phyloP scores from a whole-genome alignment of 1,284 basidiomycete genomes.

The Waitea zeae region DNA sequence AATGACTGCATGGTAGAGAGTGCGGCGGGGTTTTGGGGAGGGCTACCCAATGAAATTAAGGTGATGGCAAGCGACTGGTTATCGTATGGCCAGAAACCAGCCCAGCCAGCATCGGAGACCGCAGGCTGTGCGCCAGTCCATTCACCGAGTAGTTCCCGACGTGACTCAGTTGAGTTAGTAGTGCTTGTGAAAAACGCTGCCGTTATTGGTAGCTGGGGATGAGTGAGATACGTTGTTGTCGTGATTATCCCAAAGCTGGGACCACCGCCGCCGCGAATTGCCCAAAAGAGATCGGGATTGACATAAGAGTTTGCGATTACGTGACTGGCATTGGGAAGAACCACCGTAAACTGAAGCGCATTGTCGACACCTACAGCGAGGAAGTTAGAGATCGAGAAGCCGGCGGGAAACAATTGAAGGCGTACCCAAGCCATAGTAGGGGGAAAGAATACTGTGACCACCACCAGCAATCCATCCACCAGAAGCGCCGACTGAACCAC shows the following conservation, averaged over 20 bases:
- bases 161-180: too few species aligned
- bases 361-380: neutral
- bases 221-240: slow-evolving; percentile 3
- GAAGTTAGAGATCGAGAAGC: neutral
- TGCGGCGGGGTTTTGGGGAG: too few species aligned
- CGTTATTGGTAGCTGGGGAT: slow-evolving; percentile 11
- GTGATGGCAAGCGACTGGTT: too few species aligned
- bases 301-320: slow-evolving; percentile 17
- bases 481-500: slow-evolving; percentile 15
- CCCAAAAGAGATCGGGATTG: slow-evolving; percentile 28
- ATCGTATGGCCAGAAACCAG: too few species aligned
- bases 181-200: slow-evolving; percentile 6
- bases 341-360: slow-evolving; percentile 18
- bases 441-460: slow-evolving; percentile 24
- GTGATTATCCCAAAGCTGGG: slow-evolving; percentile 23
- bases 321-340: slow-evolving; percentile 17
- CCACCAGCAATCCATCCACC: slow-evolving; percentile 23
- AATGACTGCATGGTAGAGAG: too few species aligned
- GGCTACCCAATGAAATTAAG: too few species aligned
- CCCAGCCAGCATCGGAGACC: slow-evolving; percentile 16
- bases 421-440: slow-evolving; percentile 24
- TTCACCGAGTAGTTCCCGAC: too few species aligned
- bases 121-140: too few species aligned
- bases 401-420: neutral
- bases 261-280: slow-evolving; percentile 30